A percentile compares a stretch with the other conserved stretches of the same genome.
Evolutionary conservation across 345 rosid species (phyloP).

Genomic region (Conringia planisiliqua): DNA sequence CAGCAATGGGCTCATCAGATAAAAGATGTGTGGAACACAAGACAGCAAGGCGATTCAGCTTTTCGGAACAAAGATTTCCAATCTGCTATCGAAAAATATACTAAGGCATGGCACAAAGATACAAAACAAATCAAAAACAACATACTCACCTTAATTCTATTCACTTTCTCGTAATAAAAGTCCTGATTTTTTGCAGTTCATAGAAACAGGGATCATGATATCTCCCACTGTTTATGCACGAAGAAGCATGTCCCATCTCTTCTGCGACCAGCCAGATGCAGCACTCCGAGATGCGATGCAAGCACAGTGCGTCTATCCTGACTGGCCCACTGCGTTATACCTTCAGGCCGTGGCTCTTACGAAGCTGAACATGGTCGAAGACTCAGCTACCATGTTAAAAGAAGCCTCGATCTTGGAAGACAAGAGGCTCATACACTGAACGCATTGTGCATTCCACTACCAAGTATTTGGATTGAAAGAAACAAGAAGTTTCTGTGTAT

Average conservation of each 20-base stretch:
- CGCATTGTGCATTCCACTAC: neutral
- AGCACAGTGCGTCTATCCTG: conserved; percentile 80
- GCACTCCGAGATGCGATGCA: conserved; percentile 96
- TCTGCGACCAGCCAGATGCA: conserved; percentile 78
- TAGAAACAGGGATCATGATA: conserved; percentile 77
- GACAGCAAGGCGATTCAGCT: conserved; percentile 82
- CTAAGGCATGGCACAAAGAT: conserved; percentile 49
- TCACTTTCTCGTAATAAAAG: neutral
- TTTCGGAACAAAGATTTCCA: conserved; percentile 64
- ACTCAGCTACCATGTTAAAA: conserved; percentile 70
- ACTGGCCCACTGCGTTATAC: conserved; percentile 89
- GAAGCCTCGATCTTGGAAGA: conserved; percentile 77
- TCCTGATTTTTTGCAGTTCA: conserved; percentile 45
- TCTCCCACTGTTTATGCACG: conserved; percentile 85
- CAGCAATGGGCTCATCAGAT: conserved; percentile 97
- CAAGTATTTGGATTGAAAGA: neutral
- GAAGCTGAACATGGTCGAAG: conserved; percentile 83
- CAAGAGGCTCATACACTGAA: conserved; percentile 42
- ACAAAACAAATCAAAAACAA: neutral
- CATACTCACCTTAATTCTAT: neutral
- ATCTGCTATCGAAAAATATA: conserved; percentile 73
- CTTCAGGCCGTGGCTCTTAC: conserved; percentile 86
- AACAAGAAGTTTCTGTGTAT: neutral
- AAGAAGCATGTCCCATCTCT: conserved; percentile 70
- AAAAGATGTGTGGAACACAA: conserved; percentile 82